Evolutionary conservation across 2,329 filamentous ascomycete genomes (phyloP).

Genomic region (Paramyrothecium roridum): DNA sequence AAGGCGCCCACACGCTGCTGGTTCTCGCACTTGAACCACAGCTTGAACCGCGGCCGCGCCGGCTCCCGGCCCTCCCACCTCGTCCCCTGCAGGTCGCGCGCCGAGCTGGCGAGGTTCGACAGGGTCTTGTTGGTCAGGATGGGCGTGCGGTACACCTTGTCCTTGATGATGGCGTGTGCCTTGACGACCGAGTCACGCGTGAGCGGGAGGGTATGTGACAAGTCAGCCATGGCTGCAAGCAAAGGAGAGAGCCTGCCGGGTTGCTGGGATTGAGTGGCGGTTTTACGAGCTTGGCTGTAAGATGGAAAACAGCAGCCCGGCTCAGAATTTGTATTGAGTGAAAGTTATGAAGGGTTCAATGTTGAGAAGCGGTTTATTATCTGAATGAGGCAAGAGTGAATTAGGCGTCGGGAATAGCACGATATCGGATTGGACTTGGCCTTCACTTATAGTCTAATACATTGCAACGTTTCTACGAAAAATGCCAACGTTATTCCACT

Average conservation of each 20-base stretch:
- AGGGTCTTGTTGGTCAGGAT: slow-evolving; percentile 78
- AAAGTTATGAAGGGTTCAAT: too few relatives aligned
- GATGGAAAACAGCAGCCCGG: too few relatives aligned
- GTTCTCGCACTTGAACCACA: slow-evolving; percentile 98
- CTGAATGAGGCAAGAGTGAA: too few relatives aligned
- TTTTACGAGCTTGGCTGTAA: too few relatives aligned
- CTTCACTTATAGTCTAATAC: too few relatives aligned
- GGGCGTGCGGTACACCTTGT: slow-evolving; percentile 79
- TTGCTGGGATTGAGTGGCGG: neutral
- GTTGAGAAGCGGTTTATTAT: too few relatives aligned
- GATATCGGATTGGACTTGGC: too few relatives aligned
- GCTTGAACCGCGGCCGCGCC: slow-evolving; percentile 61
- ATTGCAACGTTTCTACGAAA: too few relatives aligned
- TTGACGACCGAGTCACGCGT: slow-evolving; percentile 67
- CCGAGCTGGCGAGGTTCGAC: slow-evolving; percentile 68
- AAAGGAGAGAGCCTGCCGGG: neutral
- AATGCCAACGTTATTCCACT: too few relatives aligned
- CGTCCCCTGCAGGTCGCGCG: slow-evolving; percentile 57
- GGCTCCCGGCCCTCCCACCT: slow-evolving; percentile 53
- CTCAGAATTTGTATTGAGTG: too few relatives aligned
- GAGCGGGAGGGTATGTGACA: slow-evolving; percentile 57
- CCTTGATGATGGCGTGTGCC: slow-evolving; percentile 70
- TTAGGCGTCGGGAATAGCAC: too few relatives aligned
- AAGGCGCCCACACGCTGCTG: slow-evolving; percentile 88
- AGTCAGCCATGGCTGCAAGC: slow-evolving; percentile 45